phyloP scores from a whole-genome alignment of 192 early-diverging fungal species.

The Backusella tuberculispora region DNA sequence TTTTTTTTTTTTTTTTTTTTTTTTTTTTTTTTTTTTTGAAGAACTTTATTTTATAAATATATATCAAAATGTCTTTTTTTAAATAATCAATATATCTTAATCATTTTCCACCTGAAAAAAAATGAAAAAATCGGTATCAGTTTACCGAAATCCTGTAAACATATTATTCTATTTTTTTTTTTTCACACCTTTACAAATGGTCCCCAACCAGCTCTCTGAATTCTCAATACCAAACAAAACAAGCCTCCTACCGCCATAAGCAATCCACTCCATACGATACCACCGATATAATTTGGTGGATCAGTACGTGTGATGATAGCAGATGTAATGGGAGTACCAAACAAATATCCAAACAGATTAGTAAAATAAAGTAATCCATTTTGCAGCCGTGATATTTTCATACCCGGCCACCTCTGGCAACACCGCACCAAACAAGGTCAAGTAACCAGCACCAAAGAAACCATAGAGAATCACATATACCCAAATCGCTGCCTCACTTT shows the following conservation, averaged over 20 bases:
- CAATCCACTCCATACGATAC: background rate
- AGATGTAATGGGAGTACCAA: slow-evolving; percentile 14
- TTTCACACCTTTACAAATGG: slow-evolving; percentile 7
- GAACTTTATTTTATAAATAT: too few species aligned
- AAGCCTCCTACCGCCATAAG: background rate
- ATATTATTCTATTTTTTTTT: background rate
- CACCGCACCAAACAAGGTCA: slow-evolving; percentile 12
- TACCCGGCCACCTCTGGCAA: slow-evolving; percentile 7
- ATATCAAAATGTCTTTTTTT: too few species aligned
- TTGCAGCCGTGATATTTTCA: background rate
- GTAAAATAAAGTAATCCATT: slow-evolving; percentile 17
- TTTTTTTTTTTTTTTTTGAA: too few species aligned
- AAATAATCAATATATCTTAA: too few species aligned
- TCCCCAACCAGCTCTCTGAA: slow-evolving; percentile 22
- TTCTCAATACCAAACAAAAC: slow-evolving; percentile 6
- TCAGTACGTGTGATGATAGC: background rate
- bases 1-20: too few species aligned
- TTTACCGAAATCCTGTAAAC: too few species aligned
- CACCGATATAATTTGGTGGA: background rate
- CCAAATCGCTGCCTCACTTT: slow-evolving; percentile 3
- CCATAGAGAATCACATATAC: slow-evolving; percentile 43
- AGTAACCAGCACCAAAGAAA: slow-evolving; percentile 23
- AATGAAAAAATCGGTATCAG: too few species aligned
- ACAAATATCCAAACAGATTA: background rate
- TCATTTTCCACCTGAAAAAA: too few species aligned